phyloP scores from a whole-genome alignment of 2,329 filamentous ascomycete genomes.

The Epichloe glyceriae region DNA sequence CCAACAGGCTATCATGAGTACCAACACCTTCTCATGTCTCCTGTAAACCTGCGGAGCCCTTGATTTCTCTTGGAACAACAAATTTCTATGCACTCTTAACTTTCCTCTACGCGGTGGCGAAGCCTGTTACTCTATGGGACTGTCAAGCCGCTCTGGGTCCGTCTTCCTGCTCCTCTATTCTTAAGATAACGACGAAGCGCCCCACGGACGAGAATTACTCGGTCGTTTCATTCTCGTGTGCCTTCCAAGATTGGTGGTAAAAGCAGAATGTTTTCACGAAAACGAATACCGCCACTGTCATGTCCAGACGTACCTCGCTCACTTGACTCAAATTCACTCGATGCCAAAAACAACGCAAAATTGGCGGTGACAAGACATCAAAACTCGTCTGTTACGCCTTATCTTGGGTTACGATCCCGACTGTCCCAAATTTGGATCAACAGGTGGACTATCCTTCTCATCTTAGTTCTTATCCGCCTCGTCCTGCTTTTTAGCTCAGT shows the following conservation, averaged over 20 bases:
- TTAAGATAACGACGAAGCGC: background rate
- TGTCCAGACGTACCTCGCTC: background rate
- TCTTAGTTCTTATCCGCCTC: conserved; percentile 73
- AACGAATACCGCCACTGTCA: background rate
- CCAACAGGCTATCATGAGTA: background rate
- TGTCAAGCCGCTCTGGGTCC: background rate
- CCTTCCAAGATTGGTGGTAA: too few relatives aligned
- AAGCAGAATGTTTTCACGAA: background rate
- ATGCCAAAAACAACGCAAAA: conserved; percentile 17
- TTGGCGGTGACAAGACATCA: background rate
- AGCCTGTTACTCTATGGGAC: background rate
- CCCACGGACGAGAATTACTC: too few relatives aligned
- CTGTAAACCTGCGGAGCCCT: background rate
- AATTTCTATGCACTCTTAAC: background rate
- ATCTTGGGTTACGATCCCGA: conserved; percentile 77
- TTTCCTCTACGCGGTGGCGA: too few relatives aligned
- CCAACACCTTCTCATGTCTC: background rate
- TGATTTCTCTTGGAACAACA: background rate
- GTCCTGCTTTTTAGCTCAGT: conserved; percentile 58
- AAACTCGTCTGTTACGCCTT: conserved; percentile 59
- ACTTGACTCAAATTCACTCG: conserved; percentile 23
- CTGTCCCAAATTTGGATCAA: conserved; percentile 97
- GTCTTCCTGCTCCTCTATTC: background rate
- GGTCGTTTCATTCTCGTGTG: too few relatives aligned
- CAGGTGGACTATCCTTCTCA: conserved; percentile 81